phyloP scores from a whole-genome alignment of 208 protist species.

The Leishmania turanica region DNA sequence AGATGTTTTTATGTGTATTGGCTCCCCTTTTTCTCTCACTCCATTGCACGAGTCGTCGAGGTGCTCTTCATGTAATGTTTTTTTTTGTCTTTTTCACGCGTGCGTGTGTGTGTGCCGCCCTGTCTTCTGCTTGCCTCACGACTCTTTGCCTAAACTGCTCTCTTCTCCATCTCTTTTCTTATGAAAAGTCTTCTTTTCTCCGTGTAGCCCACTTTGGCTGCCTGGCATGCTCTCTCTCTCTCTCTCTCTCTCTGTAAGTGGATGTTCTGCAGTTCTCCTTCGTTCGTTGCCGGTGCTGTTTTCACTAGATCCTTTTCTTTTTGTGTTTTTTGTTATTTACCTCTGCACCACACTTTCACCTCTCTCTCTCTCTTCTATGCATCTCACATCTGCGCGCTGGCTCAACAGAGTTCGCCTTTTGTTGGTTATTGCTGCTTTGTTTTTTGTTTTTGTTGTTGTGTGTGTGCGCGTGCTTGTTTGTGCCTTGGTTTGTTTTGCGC shows the following conservation, averaged over 20 bases:
- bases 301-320: not conserved
- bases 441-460: not conserved
- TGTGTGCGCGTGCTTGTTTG: not conserved
- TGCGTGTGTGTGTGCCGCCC: not conserved
- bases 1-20: not conserved
- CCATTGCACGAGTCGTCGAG: not conserved
- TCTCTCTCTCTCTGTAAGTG: not conserved
- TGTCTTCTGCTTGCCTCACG: not conserved
- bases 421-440: not conserved
- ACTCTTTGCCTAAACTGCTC: not conserved
- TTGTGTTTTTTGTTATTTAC: not conserved
- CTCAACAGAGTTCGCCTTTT: not conserved
- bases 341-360: not conserved
- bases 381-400: not conserved
- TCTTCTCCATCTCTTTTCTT: not conserved
- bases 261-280: not conserved
- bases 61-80: not conserved
- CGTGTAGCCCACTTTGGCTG: not conserved
- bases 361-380: not conserved
- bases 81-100: not conserved
- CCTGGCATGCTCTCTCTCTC: not conserved
- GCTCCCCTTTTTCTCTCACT: not conserved
- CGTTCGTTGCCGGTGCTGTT: not conserved
- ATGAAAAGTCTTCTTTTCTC: not conserved
- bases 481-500: not conserved